Percentiles rank a stretch among this genome's conserved stretches.
Conservation (phyloP, 495 filamentous ascomycete species). For the Symbiotaphrina buchneri region DNA sequence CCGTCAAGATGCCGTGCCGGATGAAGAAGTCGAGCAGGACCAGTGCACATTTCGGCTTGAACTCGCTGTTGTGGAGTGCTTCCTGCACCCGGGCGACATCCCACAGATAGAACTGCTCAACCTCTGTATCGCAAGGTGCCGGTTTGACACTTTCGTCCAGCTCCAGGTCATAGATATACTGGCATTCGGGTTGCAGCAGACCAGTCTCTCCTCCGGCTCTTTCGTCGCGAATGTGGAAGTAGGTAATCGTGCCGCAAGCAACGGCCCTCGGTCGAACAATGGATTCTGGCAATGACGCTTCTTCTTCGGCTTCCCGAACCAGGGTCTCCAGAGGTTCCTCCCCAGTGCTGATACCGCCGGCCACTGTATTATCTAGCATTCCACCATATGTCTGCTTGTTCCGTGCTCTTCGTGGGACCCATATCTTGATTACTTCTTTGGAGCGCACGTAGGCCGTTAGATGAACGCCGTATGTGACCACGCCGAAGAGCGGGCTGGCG, state of each 20-base stretch:
- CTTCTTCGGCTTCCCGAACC: conserved; percentile 70
- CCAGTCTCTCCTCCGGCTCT: conserved; percentile 67
- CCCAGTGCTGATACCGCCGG: conserved; percentile 64
- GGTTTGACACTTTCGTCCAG: conserved; percentile 42
- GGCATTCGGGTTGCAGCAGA: conserved; percentile 75
- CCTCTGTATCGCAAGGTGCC: conserved; percentile 65
- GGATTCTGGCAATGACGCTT: conserved; percentile 58
- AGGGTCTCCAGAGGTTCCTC: conserved; percentile 60
- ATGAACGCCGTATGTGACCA: conserved; percentile 78
- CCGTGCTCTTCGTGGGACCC: conserved; percentile 56
- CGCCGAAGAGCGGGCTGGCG: conserved; percentile 61
- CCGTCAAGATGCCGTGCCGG: conserved; percentile 58
- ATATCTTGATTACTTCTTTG: conserved; percentile 47
- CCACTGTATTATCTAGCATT: conserved; percentile 88
- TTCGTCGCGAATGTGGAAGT: conserved; percentile 59
- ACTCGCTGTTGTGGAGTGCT: conserved; percentile 45
- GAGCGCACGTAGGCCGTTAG: conserved; percentile 50
- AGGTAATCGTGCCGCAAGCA: conserved; percentile 51
- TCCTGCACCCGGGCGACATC: conserved; percentile 51
- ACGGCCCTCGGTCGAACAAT: conserved; percentile 36
- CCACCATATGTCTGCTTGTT: conserved; percentile 67
- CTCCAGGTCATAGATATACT: conserved; percentile 84
- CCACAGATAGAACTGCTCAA: conserved; percentile 61
- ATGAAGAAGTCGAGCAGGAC: conserved; percentile 16
- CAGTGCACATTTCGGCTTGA: conserved; percentile 86